Percentiles rank a stretch among this genome's conserved stretches.
These are phyloP conservation scores for Pyrenula aspistea DNA, from an alignment of 495 filamentous ascomycete species.

Conservation along the genomic window DNA sequence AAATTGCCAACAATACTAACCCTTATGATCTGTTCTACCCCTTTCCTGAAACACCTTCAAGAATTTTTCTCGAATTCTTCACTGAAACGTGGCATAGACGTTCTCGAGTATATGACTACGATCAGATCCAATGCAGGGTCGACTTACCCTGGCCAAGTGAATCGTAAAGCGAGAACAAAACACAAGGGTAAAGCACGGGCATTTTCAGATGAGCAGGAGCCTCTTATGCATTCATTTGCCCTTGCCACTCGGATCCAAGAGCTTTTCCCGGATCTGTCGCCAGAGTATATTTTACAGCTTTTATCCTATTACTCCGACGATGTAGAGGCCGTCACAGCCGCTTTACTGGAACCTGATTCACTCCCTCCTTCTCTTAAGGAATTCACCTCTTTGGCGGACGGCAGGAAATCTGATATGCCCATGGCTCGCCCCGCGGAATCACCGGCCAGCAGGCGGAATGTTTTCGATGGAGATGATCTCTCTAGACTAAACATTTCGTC, in stretches of 20 bases:
- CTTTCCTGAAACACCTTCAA: conserved; percentile 30
- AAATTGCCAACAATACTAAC: conserved; percentile 29
- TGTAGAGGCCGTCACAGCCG: conserved; percentile 67
- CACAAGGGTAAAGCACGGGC: conserved; percentile 61
- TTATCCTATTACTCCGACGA: conserved; percentile 69
- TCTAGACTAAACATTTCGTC: conserved; percentile 53
- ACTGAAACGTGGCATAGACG: conserved; percentile 31
- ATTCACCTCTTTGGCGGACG: neutral
- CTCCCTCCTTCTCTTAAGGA: conserved; percentile 34
- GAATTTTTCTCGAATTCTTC: conserved; percentile 41
- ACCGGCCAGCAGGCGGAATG: conserved; percentile 42
- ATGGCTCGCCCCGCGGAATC: conserved; percentile 34
- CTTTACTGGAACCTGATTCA: conserved; percentile 66
- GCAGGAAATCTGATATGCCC: neutral
- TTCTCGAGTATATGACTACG: conserved; percentile 22
- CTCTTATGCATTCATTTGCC: conserved; percentile 72
- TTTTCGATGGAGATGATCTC: conserved; percentile 72
- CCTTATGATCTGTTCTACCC: conserved; percentile 30
- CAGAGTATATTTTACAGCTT: conserved; percentile 66
- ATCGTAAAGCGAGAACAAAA: conserved; percentile 36
- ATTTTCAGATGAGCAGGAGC: conserved; percentile 32
- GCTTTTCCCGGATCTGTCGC: conserved; percentile 80
- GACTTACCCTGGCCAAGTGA: conserved; percentile 42
- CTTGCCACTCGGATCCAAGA: conserved; percentile 82
- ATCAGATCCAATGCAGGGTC: conserved; percentile 28